These are phyloP conservation scores for Brassica rapa DNA, from an alignment of 345 rosid species.

Conservation along the genomic window DNA sequence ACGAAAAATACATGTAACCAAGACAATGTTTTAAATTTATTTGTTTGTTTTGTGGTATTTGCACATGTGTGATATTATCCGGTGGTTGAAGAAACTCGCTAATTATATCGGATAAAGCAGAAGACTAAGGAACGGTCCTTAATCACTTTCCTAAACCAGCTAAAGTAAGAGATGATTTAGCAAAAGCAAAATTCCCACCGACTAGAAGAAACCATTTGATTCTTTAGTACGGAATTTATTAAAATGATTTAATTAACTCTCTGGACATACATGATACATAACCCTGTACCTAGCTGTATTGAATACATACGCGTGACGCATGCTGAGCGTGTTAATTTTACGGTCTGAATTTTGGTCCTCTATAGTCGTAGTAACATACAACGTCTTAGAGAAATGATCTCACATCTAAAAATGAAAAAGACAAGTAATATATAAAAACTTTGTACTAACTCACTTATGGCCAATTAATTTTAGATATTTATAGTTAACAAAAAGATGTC, in stretches of 20 bases:
- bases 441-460: no score
- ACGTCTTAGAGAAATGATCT: background rate
- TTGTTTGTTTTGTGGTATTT: constrained; percentile 2
- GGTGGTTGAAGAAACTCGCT: constrained; percentile 27
- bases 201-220: constrained; percentile 20
- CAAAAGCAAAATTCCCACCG: constrained; percentile 10
- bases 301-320: constrained; percentile 24
- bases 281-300: background rate
- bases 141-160: constrained; percentile 38
- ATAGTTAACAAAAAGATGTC: background rate
- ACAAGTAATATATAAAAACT: no score
- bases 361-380: background rate
- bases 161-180: constrained; percentile 28
- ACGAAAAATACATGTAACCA: constrained; percentile 24
- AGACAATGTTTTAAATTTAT: background rate
- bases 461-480: background rate
- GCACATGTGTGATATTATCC: constrained; percentile 7
- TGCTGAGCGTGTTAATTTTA: background rate
- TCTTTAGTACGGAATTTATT: background rate
- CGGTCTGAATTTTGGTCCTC: background rate
- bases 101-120: constrained; percentile 26
- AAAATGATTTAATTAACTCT: background rate
- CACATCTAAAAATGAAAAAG: no score
- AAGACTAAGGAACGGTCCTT: constrained; percentile 35
- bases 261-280: background rate